Evolutionary conservation across 768 basidiomycete genomes (phyloP).

Genomic region (Termitomyces bulborhizus): DNA sequence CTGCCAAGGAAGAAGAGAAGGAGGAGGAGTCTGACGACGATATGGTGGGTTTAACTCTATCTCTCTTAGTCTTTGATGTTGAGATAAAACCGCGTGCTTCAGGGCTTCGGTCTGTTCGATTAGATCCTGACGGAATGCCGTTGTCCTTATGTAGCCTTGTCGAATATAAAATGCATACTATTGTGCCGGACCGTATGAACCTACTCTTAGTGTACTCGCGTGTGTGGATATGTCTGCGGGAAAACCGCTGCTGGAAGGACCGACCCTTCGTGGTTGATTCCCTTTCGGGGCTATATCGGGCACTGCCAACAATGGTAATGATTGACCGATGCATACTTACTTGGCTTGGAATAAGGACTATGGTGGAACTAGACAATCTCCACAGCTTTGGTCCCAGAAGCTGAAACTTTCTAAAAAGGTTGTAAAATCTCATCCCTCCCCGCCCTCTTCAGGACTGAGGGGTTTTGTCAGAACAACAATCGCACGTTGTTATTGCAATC

Average conservation of each 20-base stretch:
- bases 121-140: constrained; percentile 21
- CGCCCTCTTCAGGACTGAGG: background rate
- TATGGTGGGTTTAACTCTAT: constrained; percentile 51
- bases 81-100: constrained; percentile 12
- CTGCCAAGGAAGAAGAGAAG: constrained; percentile 71
- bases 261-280: background rate
- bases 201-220: background rate
- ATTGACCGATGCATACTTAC: background rate
- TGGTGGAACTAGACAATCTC: background rate
- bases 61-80: background rate
- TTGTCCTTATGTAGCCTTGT: constrained; percentile 14
- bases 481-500: constrained; percentile 24
- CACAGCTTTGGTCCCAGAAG: background rate
- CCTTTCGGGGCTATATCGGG: constrained; percentile 9
- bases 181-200: constrained; percentile 8
- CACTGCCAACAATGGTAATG: background rate
- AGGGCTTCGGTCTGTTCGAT: constrained; percentile 96
- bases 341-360: background rate
- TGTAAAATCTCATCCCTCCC: background rate
- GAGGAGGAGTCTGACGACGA: constrained; percentile 86
- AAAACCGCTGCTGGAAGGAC: background rate
- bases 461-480: constrained; percentile 11
- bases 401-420: background rate
- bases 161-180: constrained; percentile 9
- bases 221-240: background rate